Evolutionary conservation across 306 rosid genomes (phyloP).

Genomic region (Sicyos edulis): DNA sequence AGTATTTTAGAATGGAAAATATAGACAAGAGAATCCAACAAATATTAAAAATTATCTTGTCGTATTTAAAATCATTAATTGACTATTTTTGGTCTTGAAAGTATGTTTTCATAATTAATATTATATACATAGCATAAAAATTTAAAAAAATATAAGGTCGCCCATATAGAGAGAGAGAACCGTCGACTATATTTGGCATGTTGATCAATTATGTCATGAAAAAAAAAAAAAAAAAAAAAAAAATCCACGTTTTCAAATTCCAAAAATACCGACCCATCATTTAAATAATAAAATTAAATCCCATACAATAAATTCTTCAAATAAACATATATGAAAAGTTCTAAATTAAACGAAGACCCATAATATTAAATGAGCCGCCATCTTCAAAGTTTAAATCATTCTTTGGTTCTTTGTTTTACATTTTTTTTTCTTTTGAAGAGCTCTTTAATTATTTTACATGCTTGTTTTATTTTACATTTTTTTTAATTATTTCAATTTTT

Average conservation of each 20-base stretch:
- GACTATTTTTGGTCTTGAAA: constrained; percentile 1
- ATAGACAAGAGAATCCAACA: neutral
- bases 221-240: neutral
- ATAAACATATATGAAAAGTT: neutral
- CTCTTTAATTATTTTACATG: too few relatives aligned
- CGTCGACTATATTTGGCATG: constrained; percentile 1
- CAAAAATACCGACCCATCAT: neutral
- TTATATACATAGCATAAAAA: neutral
- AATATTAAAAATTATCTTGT: neutral
- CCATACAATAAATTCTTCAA: neutral
- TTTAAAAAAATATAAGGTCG: neutral
- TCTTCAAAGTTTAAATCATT: too few relatives aligned
- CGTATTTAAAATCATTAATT: neutral
- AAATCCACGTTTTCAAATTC: too few relatives aligned
- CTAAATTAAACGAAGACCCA: neutral
- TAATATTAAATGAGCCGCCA: neutral
- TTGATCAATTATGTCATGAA: neutral
- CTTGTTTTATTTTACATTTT: too few relatives aligned
- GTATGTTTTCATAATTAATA: neutral
- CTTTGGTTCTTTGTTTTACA: too few relatives aligned
- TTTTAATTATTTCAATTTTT: too few relatives aligned
- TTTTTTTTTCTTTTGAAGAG: too few relatives aligned
- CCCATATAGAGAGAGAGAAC: neutral
- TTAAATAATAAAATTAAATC: neutral
- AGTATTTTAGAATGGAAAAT: neutral